These are phyloP conservation scores for Tetracentron sinense DNA, from an alignment of 164 flowering plant genomes.

Conservation along the genomic window DNA sequence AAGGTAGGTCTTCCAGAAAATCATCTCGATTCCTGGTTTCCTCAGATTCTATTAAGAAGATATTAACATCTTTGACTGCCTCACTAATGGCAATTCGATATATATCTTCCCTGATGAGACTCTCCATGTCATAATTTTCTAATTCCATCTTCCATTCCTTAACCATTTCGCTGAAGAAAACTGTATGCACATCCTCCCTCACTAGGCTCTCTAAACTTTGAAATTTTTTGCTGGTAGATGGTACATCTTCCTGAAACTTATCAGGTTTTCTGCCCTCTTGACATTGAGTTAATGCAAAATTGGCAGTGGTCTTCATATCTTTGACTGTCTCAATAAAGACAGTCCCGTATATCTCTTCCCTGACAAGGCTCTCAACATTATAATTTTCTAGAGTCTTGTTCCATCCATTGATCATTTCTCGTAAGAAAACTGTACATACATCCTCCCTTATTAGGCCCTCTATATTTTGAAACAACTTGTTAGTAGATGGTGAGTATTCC, in stretches of 20 bases:
- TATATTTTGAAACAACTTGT: slow-evolving; percentile 1
- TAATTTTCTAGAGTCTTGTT: slow-evolving; percentile 7
- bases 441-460: slow-evolving; percentile 11
- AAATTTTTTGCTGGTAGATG: neutral
- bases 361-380: slow-evolving; percentile 3
- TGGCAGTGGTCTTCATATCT: neutral
- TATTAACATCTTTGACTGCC: slow-evolving; percentile 23
- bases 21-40: slow-evolving; percentile 1
- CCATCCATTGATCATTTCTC: slow-evolving; percentile 17
- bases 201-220: neutral
- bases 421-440: slow-evolving; percentile 1
- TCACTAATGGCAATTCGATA: slow-evolving; percentile 14
- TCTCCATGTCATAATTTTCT: slow-evolving; percentile 17
- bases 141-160: slow-evolving; percentile 17
- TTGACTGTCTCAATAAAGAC: neutral
- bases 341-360: slow-evolving; percentile 10
- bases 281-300: no score
- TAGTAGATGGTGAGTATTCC: slow-evolving; percentile 3
- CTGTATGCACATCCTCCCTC: slow-evolving; percentile 18
- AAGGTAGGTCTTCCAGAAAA: neutral
- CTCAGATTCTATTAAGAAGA: slow-evolving; percentile 4
- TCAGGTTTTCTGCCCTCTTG: neutral
- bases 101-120: slow-evolving; percentile 26
- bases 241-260: neutral
- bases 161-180: slow-evolving; percentile 18